These are phyloP conservation scores for Lasiodiplodia sp. DNA, from an alignment of 2,329 filamentous ascomycete genomes.

Conservation along the genomic window DNA sequence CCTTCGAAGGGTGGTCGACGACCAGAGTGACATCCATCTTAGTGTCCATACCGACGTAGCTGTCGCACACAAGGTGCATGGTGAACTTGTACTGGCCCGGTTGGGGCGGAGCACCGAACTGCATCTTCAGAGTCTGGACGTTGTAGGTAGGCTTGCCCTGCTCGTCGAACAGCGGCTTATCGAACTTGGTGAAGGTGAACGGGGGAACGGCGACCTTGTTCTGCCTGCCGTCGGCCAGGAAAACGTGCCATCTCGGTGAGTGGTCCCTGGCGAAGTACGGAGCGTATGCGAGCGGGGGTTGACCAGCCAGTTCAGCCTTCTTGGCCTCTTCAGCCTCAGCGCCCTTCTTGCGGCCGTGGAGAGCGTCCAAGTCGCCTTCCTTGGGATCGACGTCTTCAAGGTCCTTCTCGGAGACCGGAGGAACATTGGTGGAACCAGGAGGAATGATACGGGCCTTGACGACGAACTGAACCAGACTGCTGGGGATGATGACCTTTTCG, in stretches of 20 bases:
- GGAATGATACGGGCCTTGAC: constrained; percentile 95
- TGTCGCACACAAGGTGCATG: constrained; percentile 92
- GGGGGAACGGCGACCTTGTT: constrained; percentile 96
- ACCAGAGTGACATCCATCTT: constrained; percentile 89
- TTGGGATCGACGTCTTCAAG: constrained; percentile 91
- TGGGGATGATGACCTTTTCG: constrained; percentile 90
- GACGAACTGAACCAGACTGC: constrained; percentile 90
- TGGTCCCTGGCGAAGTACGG: constrained; percentile 91
- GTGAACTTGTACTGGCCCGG: constrained; percentile 93
- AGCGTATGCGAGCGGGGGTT: constrained; percentile 86
- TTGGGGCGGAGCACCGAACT: constrained; percentile 49
- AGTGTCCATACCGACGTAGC: constrained; percentile 92
- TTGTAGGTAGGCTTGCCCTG: constrained; percentile 88
- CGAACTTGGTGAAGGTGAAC: constrained; percentile 92
- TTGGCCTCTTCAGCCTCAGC: constrained; percentile 60
- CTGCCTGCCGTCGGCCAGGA: constrained; percentile 92
- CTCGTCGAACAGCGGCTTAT: constrained; percentile 83
- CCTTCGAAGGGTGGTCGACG: constrained; percentile 89
- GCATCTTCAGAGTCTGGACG: constrained; percentile 95
- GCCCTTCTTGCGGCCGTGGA: constrained; percentile 72
- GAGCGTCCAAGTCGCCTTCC: constrained; percentile 87
- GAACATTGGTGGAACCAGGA: constrained; percentile 78
- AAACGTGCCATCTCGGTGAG: constrained; percentile 90
- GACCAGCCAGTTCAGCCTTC: constrained; percentile 60
- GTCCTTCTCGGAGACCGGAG: constrained; percentile 77